phyloP scores from a whole-genome alignment of 768 basidiomycete species.

The Suillus ampliporus region DNA sequence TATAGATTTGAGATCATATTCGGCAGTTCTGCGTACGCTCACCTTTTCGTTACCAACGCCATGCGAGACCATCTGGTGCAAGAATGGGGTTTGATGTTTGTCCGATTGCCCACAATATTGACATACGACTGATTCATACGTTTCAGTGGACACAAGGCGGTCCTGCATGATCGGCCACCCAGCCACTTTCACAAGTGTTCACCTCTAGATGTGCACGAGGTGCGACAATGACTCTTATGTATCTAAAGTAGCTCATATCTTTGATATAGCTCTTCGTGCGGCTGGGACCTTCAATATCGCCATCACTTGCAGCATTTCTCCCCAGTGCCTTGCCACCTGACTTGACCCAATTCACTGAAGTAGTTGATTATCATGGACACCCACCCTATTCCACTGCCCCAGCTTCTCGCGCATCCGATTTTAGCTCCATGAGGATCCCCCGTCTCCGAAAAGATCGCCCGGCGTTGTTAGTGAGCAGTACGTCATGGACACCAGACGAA shows the following conservation, averaged over 20 bases:
- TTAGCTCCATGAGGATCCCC: slow-evolving; percentile 42
- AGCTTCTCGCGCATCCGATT: slow-evolving; percentile 31
- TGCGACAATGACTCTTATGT: slow-evolving; percentile 34
- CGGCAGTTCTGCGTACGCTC: slow-evolving; percentile 82
- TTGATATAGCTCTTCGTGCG: slow-evolving; percentile 54
- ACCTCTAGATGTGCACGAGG: slow-evolving; percentile 78
- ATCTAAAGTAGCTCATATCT: slow-evolving; percentile 6
- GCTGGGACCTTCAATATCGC: slow-evolving; percentile 45
- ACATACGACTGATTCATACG: slow-evolving; percentile 12
- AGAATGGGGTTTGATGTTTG: slow-evolving; percentile 81
- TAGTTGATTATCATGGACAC: slow-evolving; percentile 1
- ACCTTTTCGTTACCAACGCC: slow-evolving; percentile 91
- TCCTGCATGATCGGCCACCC: slow-evolving; percentile 92
- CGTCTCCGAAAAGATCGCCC: slow-evolving; percentile 73
- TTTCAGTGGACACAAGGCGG: slow-evolving; percentile 73
- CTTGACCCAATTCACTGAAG: slow-evolving; percentile 65
- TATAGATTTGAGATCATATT: slow-evolving; percentile 90
- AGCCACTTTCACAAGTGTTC: slow-evolving; percentile 77
- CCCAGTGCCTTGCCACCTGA: slow-evolving; percentile 58
- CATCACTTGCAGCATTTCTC: slow-evolving; percentile 53
- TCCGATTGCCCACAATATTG: slow-evolving; percentile 14
- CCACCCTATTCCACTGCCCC: slow-evolving; percentile 36
- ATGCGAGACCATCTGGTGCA: slow-evolving; percentile 76
- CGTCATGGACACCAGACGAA: slow-evolving; percentile 98
- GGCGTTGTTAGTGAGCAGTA: slow-evolving; percentile 88